Evolutionary conservation across 257 asterid genomes (phyloP).

Genomic region (Orobanche coerulescens): DNA sequence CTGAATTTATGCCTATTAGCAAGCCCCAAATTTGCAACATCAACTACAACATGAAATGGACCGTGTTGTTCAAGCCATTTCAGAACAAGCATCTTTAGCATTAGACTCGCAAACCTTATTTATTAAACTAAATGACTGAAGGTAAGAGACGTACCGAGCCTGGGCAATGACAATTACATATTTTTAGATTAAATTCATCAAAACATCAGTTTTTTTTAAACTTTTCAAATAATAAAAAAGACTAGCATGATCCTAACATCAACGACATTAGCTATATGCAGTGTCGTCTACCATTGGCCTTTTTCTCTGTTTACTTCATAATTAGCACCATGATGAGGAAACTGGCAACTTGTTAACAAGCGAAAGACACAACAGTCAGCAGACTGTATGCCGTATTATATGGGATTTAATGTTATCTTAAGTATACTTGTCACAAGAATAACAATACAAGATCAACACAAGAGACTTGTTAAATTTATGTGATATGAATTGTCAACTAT

Average conservation of each 20-base stretch:
- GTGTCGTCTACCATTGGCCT: neutral
- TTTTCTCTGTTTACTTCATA: neutral
- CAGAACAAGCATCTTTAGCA: no score
- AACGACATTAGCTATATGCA: neutral
- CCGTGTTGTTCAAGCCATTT: slow-evolving; percentile 77
- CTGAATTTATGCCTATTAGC: slow-evolving; percentile 32
- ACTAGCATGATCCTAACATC: neutral
- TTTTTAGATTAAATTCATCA: neutral
- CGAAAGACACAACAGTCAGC: neutral
- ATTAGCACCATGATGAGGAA: neutral
- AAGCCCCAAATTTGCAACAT: slow-evolving; percentile 75
- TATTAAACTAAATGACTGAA: no score
- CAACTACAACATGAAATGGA: slow-evolving; percentile 83
- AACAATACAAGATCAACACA: neutral
- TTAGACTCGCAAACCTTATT: no score
- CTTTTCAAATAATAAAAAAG: neutral
- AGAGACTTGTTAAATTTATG: neutral
- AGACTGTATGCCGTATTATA: neutral
- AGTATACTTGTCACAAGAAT: neutral
- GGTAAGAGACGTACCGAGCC: neutral
- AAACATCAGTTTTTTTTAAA: neutral
- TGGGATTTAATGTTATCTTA: neutral
- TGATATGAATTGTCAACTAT: neutral
- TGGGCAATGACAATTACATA: neutral
- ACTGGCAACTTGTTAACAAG: no score